Conservation (phyloP, 2,329 filamentous ascomycete genomes). For the Albophoma yamanashiensis region DNA sequence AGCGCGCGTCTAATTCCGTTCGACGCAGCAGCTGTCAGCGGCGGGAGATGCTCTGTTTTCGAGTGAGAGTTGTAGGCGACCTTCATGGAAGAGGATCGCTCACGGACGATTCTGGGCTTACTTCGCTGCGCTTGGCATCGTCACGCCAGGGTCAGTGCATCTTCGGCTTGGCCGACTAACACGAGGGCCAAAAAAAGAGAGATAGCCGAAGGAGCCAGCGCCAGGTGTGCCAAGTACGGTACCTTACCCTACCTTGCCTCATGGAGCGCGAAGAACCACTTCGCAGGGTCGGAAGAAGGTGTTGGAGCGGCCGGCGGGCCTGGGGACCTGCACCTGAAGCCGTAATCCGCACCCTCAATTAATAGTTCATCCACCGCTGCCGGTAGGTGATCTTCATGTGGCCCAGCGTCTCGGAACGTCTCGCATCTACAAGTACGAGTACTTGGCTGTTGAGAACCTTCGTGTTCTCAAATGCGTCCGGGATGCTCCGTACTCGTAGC, state of each 20-base stretch:
- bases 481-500: not conserved
- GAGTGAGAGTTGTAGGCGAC: too few relatives aligned
- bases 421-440: too few relatives aligned
- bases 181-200: not conserved
- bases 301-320: too few relatives aligned
- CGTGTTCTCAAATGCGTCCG: not conserved
- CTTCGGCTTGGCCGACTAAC: not conserved
- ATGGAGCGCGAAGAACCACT: not conserved
- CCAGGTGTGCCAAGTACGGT: not conserved
- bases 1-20: not conserved
- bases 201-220: not conserved
- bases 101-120: not conserved
- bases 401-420: not conserved
- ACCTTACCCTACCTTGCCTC: not conserved
- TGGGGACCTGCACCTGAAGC: not conserved
- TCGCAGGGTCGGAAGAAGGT: not conserved
- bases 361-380: not conserved
- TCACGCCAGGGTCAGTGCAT: not conserved
- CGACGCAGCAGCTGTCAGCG: not conserved
- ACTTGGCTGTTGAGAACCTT: not conserved
- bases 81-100: not conserved
- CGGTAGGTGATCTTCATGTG: not conserved
- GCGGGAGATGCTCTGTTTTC: not conserved
- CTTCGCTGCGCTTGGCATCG: not conserved
- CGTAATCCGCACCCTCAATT: not conserved